A percentile compares a stretch with the other conserved stretches of the same genome.
These are phyloP conservation scores for Pelargonium nanum DNA, from an alignment of 345 rosid genomes.

Conservation along the genomic window DNA sequence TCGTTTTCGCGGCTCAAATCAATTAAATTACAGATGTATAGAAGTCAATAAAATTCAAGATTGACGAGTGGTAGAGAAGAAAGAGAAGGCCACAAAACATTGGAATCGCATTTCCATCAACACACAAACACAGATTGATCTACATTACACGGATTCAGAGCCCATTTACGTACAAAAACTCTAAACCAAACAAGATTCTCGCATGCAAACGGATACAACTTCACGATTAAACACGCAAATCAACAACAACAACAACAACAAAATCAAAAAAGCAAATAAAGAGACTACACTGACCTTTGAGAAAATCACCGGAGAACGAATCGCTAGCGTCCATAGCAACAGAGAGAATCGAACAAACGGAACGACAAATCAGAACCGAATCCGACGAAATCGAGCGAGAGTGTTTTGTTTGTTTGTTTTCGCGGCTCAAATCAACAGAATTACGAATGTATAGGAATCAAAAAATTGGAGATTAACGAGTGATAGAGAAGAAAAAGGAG, in stretches of 20 bases:
- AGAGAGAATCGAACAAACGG: not conserved
- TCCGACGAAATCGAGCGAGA: not conserved
- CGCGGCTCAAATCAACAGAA: not conserved
- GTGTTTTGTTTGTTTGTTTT: too few species aligned
- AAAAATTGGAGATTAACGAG: constrained; percentile 53
- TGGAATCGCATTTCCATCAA: not conserved
- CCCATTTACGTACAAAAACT: not conserved
- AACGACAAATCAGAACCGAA: not conserved
- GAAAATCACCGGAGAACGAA: constrained; percentile 10
- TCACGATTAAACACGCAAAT: not conserved
- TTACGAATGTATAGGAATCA: constrained; percentile 45
- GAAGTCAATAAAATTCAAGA: constrained; percentile 51
- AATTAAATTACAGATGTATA: constrained; percentile 31
- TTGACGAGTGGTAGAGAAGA: constrained; percentile 37
- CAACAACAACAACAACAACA: too few species aligned
- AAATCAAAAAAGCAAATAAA: too few species aligned
- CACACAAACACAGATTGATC: not conserved
- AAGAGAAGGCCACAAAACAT: constrained; percentile 21
- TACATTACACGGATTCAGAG: not conserved
- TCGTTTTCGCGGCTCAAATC: not conserved
- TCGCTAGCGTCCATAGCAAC: constrained; percentile 34
- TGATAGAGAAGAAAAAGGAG: constrained; percentile 35
- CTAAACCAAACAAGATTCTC: not conserved
- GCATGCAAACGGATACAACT: too few species aligned
- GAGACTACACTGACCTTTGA: constrained; percentile 11